Conservation (phyloP, 2,329 filamentous ascomycete genomes). For the Orbilia javanica region DNA sequence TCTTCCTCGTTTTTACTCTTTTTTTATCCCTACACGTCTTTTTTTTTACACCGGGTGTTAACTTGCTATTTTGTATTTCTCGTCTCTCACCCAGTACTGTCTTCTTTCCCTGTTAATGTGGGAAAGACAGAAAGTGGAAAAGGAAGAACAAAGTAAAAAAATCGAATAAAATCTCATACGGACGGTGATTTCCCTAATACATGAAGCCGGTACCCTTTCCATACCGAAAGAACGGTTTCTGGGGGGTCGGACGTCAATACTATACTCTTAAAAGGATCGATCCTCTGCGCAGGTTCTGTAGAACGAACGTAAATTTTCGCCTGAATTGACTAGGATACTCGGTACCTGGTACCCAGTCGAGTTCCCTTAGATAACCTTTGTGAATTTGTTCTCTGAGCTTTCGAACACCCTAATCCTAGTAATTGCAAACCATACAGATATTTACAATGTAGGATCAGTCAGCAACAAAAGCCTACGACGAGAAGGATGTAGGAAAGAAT, state of each 20-base stretch:
- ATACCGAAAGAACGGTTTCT: background rate
- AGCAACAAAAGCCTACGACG: background rate
- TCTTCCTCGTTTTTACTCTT: background rate
- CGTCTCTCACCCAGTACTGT: conserved; percentile 43
- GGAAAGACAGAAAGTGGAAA: conserved; percentile 45
- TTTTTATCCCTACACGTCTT: conserved; percentile 9
- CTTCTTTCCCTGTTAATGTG: conserved; percentile 4
- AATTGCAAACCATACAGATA: no score
- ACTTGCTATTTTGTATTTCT: conserved; percentile 31
- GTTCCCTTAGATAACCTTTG: no score
- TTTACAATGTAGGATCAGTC: background rate
- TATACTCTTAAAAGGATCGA: background rate
- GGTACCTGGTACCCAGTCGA: no score
- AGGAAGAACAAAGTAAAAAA: conserved; percentile 58
- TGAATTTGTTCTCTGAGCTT: no score
- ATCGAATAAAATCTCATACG: conserved; percentile 55
- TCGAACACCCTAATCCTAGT: no score
- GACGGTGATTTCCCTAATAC: conserved; percentile 44
- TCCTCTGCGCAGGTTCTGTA: background rate
- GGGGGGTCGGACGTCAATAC: conserved; percentile 11
- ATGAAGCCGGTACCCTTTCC: background rate
- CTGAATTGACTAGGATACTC: background rate
- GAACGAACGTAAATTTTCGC: background rate
- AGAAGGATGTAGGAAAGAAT: background rate
- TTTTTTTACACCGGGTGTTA: conserved; percentile 55